Base-by-base conservation (phyloP, 805 yeast genomes). In the Naumovozyma baii region DNA sequence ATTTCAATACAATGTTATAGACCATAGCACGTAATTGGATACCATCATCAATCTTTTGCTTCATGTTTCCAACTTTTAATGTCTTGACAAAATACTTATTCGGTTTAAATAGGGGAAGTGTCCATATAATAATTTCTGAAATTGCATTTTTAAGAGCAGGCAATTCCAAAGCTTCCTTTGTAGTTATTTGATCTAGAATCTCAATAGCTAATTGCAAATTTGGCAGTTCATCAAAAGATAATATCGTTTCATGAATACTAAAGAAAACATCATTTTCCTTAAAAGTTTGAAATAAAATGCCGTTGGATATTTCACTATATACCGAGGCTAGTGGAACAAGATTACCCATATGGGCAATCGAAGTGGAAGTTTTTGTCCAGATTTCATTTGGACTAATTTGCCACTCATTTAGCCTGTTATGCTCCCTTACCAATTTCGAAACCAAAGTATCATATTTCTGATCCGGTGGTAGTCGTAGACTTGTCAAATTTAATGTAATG, bases 11-110 rank as follows among this genome's bases (percentile, higher is more conserved):
- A 9, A 49, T 37, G 9, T 46, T 34, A 32, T 48, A 47, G 14
- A 49, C 41, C 34, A 39, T 41, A 3, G 46, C 42, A 25, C 56
- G 36, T 13, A 50, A 38, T 1, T 50, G 35, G 5, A 40, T 19
- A 14, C 58, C 53, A 16, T 54, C 55, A 40, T 59, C 63, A 17
- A 54, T 52, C 8, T 49, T 47, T 38, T 59, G 62, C 33, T 57
- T 56, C 49, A 57, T 46, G 34, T 55, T 57, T 3, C 63, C 63
- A 2, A 56, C 62, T 44, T 57, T 57, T 3, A 59, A 37, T 7
- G 50, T 49, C 9, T 49, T 46, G 3, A 52, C 43, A 25, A 50
- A 57, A n/a, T 40, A 34, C 36, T 56, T 57, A 39, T 54, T 52
- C 17, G 49, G 50, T 31, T 45, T 41, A 20, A 52, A 34, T 26